Evolutionary conservation across 1,139 yeast genomes (phyloP).

Genomic region (Pichia sp.): DNA sequence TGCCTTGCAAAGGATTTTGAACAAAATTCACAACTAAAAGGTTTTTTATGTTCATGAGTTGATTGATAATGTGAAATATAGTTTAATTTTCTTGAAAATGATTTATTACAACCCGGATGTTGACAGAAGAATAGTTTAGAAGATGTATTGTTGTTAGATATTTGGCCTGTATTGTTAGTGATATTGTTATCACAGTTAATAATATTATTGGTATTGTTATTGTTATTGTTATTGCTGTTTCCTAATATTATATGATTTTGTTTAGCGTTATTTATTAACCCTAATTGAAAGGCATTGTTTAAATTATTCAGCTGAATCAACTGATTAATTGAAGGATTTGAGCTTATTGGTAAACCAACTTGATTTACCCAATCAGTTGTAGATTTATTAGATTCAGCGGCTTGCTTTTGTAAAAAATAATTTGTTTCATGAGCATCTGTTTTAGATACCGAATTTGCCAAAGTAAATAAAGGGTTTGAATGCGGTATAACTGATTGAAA

Average conservation of each 20-base stretch:
- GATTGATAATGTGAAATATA: conserved; percentile 28
- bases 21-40: conserved; percentile 27
- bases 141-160: not conserved
- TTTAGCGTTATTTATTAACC: not conserved
- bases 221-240: not conserved
- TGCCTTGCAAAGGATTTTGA: conserved; percentile 28
- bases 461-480: conserved; percentile 8
- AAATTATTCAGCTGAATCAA: conserved; percentile 1
- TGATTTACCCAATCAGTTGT: conserved; percentile 1
- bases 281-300: not conserved
- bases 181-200: no score
- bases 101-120: conserved; percentile 29
- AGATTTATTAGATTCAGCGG: not conserved
- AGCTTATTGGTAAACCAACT: not conserved
- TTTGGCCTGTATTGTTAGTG: not conserved
- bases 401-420: conserved; percentile 1
- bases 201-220: not conserved
- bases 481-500: not conserved
- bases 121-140: conserved; percentile 59
- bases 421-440: not conserved
- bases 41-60: conserved; percentile 28
- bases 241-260: not conserved
- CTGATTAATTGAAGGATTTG: not conserved
- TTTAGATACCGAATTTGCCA: conserved; percentile 9
- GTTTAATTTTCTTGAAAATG: conserved; percentile 29